These are phyloP conservation scores for Crataegus laevigata DNA, from an alignment of 306 rosid genomes.

Conservation along the genomic window DNA sequence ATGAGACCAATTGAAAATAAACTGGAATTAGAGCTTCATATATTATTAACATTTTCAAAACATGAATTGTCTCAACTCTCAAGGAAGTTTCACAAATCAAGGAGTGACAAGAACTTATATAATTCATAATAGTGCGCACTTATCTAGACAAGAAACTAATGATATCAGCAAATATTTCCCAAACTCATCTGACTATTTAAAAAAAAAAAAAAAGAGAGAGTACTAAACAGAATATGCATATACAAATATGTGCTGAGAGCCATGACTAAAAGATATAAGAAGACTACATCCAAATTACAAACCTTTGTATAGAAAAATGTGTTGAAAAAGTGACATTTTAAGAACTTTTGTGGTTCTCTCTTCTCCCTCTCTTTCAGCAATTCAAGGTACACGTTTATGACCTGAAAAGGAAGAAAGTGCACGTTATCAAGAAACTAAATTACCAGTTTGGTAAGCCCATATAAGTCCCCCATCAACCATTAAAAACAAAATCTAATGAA, in stretches of 20 bases:
- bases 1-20: background rate
- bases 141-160: background rate
- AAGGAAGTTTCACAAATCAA: background rate
- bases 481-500: background rate
- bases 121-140: background rate
- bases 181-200: background rate
- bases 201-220: background rate
- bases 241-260: background rate
- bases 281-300: slow-evolving; percentile 5
- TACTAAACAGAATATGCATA: background rate
- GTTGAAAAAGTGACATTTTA: slow-evolving; percentile 91
- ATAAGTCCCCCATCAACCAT: background rate
- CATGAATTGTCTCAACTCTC: background rate
- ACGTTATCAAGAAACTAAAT: slow-evolving; percentile 6
- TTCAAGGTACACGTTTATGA: slow-evolving; percentile 83
- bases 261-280: background rate
- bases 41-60: background rate
- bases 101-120: background rate
- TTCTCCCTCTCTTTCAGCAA: slow-evolving; percentile 95
- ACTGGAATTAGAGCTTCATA: background rate
- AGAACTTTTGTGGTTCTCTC: slow-evolving; percentile 63
- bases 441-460: background rate
- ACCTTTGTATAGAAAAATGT: slow-evolving; percentile 96
- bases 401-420: slow-evolving; percentile 42
- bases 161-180: background rate